Evolutionary conservation across 1,139 yeast species (phyloP), one percentile per base, ranked within the genome.

Genomic region (Sugiyamaella japonica): DNA sequence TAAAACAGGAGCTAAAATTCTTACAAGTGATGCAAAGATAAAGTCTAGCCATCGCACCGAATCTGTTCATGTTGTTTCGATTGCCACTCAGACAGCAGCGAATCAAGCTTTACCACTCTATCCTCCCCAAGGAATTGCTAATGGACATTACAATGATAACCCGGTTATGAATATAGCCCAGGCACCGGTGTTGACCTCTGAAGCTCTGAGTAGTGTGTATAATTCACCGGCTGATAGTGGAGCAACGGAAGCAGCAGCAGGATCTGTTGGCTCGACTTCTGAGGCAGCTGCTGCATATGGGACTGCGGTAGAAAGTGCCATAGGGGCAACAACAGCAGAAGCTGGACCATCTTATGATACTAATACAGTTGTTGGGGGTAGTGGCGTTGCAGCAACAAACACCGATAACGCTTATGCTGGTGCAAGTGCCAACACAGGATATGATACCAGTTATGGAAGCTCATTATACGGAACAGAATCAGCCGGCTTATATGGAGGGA

Each of bases 121-220:
- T 37, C 49, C 49, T 5, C 49, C 49, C 36, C 49, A 45, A 25
- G 49, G 42, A 15, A 25, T 45, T 20, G 41, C 49, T 16, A 25
- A 23, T 34, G 49, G 34, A 12, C 45, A 20, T 7, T 23, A 29
- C 31, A 32, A 39, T 48, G 51, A 40, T 40, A 38, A 48, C 7
- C 51, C 45, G 3, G 45, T 48, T 15, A 48, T 48, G 15, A 41
- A 39, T 17, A 23, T 48, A n/a, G 51, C 51, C 10, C 51, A 48
- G 17, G 39, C 39, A 16, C 37, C 45, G 8, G 51, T 48, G 29
- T 12, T 48, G 31, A 48, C 51, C 29, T 31, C 46, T 15, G 40
- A 48, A 29, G 40, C 40, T 13, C 16, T 48, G 17, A 48, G 51
- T 23, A 48, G 46, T 16, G 9, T 48, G 17, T 48, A 29, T n/a